These are phyloP conservation scores for Tulasnella calospora DNA, from an alignment of 768 basidiomycete genomes.

Conservation along the genomic window DNA sequence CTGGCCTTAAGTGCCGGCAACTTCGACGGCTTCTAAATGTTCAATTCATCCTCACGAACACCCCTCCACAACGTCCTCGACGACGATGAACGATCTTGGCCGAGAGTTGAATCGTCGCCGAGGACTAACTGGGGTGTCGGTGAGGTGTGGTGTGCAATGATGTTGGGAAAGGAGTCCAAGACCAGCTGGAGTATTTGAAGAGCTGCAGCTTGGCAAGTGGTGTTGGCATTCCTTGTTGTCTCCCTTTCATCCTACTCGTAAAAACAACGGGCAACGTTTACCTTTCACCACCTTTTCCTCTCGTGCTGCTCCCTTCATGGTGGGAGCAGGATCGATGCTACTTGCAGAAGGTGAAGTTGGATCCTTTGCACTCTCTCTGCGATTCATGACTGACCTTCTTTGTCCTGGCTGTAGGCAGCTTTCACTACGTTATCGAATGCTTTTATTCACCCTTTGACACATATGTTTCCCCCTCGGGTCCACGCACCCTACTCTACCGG, in stretches of 20 bases:
- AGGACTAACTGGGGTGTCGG: not conserved
- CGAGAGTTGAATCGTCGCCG: not conserved
- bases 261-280: not conserved
- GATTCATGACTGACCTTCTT: not conserved
- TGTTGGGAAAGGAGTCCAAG: not conserved
- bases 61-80: not conserved
- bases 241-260: not conserved
- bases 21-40: too few species aligned
- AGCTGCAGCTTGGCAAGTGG: not conserved
- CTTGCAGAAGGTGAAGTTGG: not conserved
- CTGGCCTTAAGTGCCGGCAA: too few species aligned
- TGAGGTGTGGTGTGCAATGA: not conserved
- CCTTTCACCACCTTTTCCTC: not conserved
- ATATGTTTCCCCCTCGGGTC: not conserved
- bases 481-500: not conserved
- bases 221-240: not conserved
- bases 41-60: not conserved
- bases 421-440: not conserved
- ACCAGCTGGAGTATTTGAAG: not conserved
- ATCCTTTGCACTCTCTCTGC: not conserved
- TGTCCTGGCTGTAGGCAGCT: not conserved
- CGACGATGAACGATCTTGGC: not conserved
- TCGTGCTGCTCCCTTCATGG: not conserved
- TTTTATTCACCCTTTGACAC: not conserved
- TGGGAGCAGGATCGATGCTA: not conserved